A percentile compares a stretch with the other conserved stretches of the same genome.
Conservation (phyloP, 2,329 filamentous ascomycete species). For the Ophiostoma triangulosporum region DNA sequence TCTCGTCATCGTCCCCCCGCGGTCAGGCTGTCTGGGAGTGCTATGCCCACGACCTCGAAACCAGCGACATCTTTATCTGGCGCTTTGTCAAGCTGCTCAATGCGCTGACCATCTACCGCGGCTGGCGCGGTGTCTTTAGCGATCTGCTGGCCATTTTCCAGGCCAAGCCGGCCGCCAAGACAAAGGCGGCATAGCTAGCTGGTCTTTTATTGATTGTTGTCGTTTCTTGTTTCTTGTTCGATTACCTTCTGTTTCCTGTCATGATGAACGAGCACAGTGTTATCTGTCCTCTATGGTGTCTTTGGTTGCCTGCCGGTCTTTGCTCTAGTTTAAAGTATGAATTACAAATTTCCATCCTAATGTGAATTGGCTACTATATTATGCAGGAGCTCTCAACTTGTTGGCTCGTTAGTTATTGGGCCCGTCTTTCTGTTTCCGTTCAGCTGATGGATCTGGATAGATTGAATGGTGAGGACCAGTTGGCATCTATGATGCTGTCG, state of each 20-base stretch:
- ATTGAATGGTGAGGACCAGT: no score
- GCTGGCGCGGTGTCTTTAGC: conserved; percentile 37
- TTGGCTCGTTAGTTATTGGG: no score
- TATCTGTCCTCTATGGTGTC: no score
- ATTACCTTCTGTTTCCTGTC: not conserved
- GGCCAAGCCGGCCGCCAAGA: not conserved
- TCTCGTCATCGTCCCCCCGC: not conserved
- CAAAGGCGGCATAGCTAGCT: not conserved
- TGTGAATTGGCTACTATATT: no score
- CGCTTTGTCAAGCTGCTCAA: conserved; percentile 42
- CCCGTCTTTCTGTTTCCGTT: no score
- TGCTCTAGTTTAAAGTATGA: no score
- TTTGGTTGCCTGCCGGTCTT: no score
- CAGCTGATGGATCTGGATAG: no score
- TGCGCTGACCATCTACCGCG: conserved; percentile 30
- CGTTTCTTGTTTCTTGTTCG: not conserved
- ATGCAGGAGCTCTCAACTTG: no score
- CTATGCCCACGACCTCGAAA: conserved; percentile 44
- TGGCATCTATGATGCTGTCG: no score
- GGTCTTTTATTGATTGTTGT: not conserved
- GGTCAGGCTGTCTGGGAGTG: conserved; percentile 43
- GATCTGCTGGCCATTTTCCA: conserved; percentile 20
- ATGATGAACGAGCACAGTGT: no score
- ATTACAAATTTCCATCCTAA: no score
- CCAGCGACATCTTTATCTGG: conserved; percentile 41